Conservation (phyloP, 179 eudicot species). For the Dionaea muscipula region DNA sequence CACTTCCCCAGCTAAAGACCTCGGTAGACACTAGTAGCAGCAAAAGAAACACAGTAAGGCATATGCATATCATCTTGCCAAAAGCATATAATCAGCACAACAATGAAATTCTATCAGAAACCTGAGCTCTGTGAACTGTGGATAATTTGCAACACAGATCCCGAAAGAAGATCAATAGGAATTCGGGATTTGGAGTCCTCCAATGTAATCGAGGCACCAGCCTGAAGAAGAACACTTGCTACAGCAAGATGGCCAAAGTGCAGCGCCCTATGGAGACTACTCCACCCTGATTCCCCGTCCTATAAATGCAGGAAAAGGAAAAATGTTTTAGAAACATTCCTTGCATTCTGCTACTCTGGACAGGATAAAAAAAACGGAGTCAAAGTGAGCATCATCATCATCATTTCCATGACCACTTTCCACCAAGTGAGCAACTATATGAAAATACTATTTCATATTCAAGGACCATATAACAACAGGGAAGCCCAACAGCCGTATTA, state of each 20-base stretch:
- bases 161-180: conserved; percentile 89
- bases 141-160: conserved; percentile 59
- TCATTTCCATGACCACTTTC: too few species aligned
- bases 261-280: conserved; percentile 93
- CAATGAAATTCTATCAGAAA: conserved; percentile 7
- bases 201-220: conserved; percentile 62
- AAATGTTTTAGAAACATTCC: background rate
- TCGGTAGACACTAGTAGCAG: conserved; percentile 56
- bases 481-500: too few species aligned
- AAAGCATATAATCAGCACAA: background rate
- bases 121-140: conserved; percentile 51
- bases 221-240: conserved; percentile 71
- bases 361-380: background rate
- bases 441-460: too few species aligned
- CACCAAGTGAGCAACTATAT: too few species aligned
- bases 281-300: conserved; percentile 99
- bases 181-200: conserved; percentile 84
- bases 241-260: conserved; percentile 95
- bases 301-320: conserved; percentile 16
- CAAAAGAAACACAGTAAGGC: background rate
- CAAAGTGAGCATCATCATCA: too few species aligned
- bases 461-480: too few species aligned
- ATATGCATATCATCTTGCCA: background rate
- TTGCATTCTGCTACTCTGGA: background rate
- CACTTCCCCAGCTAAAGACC: conserved; percentile 99